Evolutionary conservation across 2,329 filamentous ascomycete species (phyloP), one percentile per base, ranked within the genome.

Genomic region (Sporothrix curviconia): DNA sequence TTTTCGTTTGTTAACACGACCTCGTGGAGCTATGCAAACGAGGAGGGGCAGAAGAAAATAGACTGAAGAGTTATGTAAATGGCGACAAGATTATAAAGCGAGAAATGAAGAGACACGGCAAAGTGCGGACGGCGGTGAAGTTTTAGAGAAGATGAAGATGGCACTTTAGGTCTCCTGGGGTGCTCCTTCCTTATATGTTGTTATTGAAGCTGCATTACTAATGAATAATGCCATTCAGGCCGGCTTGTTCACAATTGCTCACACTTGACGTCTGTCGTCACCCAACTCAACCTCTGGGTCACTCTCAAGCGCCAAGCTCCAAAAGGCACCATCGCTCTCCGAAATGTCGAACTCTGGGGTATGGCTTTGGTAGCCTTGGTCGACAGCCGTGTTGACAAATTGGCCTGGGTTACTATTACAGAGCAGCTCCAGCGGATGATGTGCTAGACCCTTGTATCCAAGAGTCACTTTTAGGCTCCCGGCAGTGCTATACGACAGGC

Each of bases 271-370:
- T 57, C 34, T 46, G 37, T n/a, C n/a, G n/a, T n/a, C n/a, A n/a
- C n/a, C n/a, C n/a, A n/a, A n/a, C n/a, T 42, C 4, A 7, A 24
- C 4, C 12, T 14, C 34, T 40, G 28, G 32, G 24, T 28, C 7
- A 44, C 12, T 28, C 25, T 34, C 14, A 30, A 19, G 34, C 9
- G 24, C 11, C 36, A 12, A 28, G 37, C 34, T 30, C 24, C n/a
- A 4, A 12, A 59, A 55, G 39, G 32, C 57, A 59, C 49, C 57
- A 59, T 59, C n/a, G 30, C 47, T 19, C 9, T 37, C 7, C 11
- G 32, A 52, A 56, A 59, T 56, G 57, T 59, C 53, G 53, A 59
- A 49, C 30, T 49, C 30, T 12, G 40, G 39, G 51, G 44, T 25
- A 42, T 14, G 34, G 17, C 34, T 8, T 22, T 17, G 19, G 25